Evolutionary conservation across 202 grass and related monocot species (phyloP).

Genomic region (Digitaria exilis): DNA sequence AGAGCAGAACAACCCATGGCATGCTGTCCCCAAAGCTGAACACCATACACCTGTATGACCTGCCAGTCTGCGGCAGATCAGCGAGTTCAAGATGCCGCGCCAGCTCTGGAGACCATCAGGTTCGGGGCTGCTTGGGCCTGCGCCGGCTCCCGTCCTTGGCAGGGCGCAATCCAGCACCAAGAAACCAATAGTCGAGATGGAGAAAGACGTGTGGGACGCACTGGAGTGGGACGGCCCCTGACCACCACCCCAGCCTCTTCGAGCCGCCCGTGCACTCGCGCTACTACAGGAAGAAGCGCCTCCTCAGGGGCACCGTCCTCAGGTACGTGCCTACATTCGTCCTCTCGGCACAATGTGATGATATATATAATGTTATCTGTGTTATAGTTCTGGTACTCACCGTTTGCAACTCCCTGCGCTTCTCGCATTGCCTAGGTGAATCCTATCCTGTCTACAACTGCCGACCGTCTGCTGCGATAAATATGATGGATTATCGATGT

Average conservation of each 20-base stretch:
- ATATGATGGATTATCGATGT: no score
- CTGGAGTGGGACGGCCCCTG: slow-evolving; percentile 20
- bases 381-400: no score
- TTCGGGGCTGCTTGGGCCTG: not conserved
- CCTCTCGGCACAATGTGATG: no score
- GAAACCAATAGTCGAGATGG: slow-evolving; percentile 6
- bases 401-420: no score
- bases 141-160: not conserved
- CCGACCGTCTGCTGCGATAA: no score
- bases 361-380: no score
- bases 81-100: not conserved
- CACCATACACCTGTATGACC: slow-evolving; percentile 21
- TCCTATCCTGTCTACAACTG: no score
- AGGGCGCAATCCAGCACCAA: not conserved
- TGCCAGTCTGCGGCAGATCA: not conserved
- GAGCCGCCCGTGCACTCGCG: not conserved
- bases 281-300: not conserved
- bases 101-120: not conserved
- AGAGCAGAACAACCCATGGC: no score
- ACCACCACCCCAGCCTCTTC: slow-evolving; percentile 3
- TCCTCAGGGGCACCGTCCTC: slow-evolving; percentile 2
- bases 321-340: slow-evolving; percentile 3
- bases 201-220: not conserved
- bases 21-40: no score
- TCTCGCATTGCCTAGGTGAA: no score